Base-by-base conservation (phyloP, 805 yeast species). In the Wickerhamomyces tratensis region DNA sequence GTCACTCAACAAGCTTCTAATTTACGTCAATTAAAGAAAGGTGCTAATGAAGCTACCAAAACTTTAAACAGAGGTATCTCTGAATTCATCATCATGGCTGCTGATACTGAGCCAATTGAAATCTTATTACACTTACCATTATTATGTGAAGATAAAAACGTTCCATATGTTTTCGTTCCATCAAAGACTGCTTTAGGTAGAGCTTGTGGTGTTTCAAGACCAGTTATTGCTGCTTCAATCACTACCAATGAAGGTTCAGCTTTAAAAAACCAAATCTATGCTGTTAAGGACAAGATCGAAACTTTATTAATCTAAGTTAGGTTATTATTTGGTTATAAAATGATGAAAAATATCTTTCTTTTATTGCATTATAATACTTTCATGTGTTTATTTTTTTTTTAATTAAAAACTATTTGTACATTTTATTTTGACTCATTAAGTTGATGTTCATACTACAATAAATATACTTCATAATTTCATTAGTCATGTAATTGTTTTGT, bases 121-220 rank as follows among this genome's bases (percentile, higher is more conserved):
- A 91, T 93, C 68, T 81, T 93, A 63, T 79, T 93, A 69, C 98
- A 93, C 67, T 78, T 93, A 67, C 99, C 99, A 41, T 78, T 93
- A 59, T 76, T 93, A 59, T 93, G 99, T 71, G 99, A 93, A 74
- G 99, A 93, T 73, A 93, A 93, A 79, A 93, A 93, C 76, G 98
- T 93, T 54, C 97, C 98, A 51, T 93, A 93, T 76, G 98, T 93
- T 51, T 93, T 93, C 56, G 98, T 93, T 53, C 97, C 99, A 55
- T 88, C 97, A 57, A 91, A 93, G 78, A 81, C 93, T 62, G 98
- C 98, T 50, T 77, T 93, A 59, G 99, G 99, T 68, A 86, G 99
- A 76, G 98, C 98, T 60, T 93, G 98, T 75, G 99, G 99, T 74
- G 98, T 93, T 50, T 87, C 98, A 44, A 86, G 99, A 79, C 97